Base-by-base conservation (phyloP, 2,329 filamentous ascomycete species). In the Pezicula carpinea region DNA sequence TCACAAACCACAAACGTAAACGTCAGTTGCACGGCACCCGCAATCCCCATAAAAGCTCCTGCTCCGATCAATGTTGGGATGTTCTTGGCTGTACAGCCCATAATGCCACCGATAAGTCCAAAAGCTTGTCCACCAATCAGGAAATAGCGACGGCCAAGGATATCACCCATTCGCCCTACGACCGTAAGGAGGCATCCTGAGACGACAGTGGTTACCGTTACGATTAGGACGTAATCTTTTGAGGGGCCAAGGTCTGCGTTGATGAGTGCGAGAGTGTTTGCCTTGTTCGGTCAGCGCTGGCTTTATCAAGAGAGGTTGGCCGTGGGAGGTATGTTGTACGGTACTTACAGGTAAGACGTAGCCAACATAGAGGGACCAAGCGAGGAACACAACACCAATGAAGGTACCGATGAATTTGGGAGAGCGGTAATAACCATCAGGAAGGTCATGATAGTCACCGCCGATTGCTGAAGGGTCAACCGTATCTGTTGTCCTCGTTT, bases 51-150 rank as follows among this genome's bases (percentile, higher is more conserved):
- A 35, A 70, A 58, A 18, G 62, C 63, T 44, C 58, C 65, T 34
- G 64, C 67, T 2, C 56, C 64, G 47, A 71, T 68, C 19, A 71
- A 48, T 11, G 62, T 63, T 36, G 59, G 59, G 50, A 72, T 59
- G 31, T 56, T 64, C 35, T 64, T 56, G 6, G 68, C 68, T 8
- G 60, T 63, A 7, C 66, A 65, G 42, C 64, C 62, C 39, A 70
- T 59, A 39, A 70, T 63, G 41, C 58, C 60, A n/a, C 67, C 66
- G 36, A 70, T 53, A 15, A 69, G 59, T 6, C 60, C 64, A 2
- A 71, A 43, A 6, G 56, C 29, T 4, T 61, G 32, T 26, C 57
- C 61, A 10, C 52, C 49, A 31, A 66, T 59, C 4, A 66, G 50
- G 46, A 64, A 61, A 31, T 54, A 65, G 41, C 65, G 52, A 8